Evolutionary conservation across 2,329 filamentous ascomycete species (phyloP).

Genomic region (Ceratocystis cacaofunesta): DNA sequence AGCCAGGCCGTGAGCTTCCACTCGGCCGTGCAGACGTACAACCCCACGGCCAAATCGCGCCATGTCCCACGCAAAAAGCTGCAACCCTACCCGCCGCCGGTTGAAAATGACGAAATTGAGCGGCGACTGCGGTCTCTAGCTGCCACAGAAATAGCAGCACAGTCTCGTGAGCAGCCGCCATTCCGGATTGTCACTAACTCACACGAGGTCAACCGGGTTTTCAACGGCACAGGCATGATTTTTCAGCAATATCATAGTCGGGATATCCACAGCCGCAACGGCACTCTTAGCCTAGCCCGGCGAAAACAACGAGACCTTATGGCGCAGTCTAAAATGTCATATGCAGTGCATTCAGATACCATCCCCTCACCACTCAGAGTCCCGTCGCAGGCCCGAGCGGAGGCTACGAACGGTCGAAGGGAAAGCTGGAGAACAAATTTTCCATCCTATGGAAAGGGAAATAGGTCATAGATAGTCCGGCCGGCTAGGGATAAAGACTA

Average conservation of each 20-base stretch:
- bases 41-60: slow-evolving; percentile 2
- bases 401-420: background rate
- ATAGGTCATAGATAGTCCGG: background rate
- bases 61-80: background rate
- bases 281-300: background rate
- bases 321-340: background rate
- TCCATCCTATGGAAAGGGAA: too few relatives aligned
- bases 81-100: slow-evolving; percentile 1
- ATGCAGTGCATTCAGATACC: background rate
- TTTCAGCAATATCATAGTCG: background rate
- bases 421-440: background rate
- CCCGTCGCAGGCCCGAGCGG: background rate
- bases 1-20: background rate
- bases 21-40: slow-evolving; percentile 7
- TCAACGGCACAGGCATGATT: slow-evolving; percentile 1
- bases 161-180: background rate
- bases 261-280: background rate
- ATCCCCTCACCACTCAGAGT: background rate
- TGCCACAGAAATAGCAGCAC: background rate
- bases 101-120: background rate
- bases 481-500: background rate
- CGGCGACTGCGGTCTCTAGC: background rate
- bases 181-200: slow-evolving; percentile 12
- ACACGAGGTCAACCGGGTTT: slow-evolving; percentile 8
- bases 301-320: background rate